These are phyloP conservation scores for Candida glaebosa DNA, from an alignment of 805 yeast genomes.

Conservation along the genomic window DNA sequence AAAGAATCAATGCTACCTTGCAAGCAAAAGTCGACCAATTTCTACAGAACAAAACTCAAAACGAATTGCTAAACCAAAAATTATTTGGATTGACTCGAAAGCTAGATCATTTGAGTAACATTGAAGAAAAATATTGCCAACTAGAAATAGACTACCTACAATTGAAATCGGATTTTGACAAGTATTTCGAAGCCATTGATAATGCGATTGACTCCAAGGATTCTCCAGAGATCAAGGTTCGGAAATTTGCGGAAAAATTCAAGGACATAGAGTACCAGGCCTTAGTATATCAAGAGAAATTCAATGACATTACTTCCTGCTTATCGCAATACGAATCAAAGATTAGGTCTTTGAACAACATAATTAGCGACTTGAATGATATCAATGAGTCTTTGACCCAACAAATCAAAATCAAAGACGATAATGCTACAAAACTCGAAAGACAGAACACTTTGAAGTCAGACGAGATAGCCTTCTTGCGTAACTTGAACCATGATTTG, in stretches of 20 bases:
- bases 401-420: slow-evolving; percentile 12
- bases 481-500: slow-evolving; percentile 42
- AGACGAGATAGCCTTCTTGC: slow-evolving; percentile 56
- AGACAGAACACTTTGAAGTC: slow-evolving; percentile 50
- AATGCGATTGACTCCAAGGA: slow-evolving; percentile 19
- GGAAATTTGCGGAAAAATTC: slow-evolving; percentile 37
- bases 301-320: slow-evolving; percentile 17
- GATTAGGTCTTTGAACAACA: slow-evolving; percentile 10
- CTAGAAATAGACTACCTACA: slow-evolving; percentile 49
- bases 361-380: slow-evolving; percentile 10
- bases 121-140: slow-evolving; percentile 45
- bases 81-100: slow-evolving; percentile 40
- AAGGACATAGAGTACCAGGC: slow-evolving; percentile 28
- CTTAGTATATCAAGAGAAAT: slow-evolving; percentile 36
- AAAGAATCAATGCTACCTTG: slow-evolving; percentile 50
- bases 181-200: slow-evolving; percentile 42
- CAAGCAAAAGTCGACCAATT: slow-evolving; percentile 51
- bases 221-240: slow-evolving; percentile 19
- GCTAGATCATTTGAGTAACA: slow-evolving; percentile 32
- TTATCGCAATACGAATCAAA: slow-evolving; percentile 10
- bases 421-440: slow-evolving; percentile 36
- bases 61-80: slow-evolving; percentile 56
- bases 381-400: slow-evolving; percentile 13
- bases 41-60: slow-evolving; percentile 45
- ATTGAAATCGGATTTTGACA: slow-evolving; percentile 45